Evolutionary conservation across 306 rosid species (phyloP).

Genomic region (Inga leiocalycina): DNA sequence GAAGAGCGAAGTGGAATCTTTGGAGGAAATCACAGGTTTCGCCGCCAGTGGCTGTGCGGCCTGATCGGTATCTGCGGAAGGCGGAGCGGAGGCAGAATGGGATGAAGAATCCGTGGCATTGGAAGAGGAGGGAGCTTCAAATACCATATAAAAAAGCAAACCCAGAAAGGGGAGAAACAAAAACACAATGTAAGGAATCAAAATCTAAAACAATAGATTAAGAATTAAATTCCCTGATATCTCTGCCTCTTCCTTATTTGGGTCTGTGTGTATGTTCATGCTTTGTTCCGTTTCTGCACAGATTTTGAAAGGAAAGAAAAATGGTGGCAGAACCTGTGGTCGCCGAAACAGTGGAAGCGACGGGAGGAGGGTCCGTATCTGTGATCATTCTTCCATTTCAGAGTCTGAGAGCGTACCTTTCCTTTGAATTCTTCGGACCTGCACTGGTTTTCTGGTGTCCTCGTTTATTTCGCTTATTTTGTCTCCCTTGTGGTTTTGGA

Average conservation of each 20-base stretch:
- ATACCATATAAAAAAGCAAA: constrained; percentile 35
- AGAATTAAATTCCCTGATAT: constrained; percentile 17
- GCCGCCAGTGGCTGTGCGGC: constrained; percentile 38
- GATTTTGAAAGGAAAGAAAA: constrained; percentile 39
- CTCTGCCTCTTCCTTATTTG: constrained; percentile 22
- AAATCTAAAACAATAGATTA: constrained; percentile 8
- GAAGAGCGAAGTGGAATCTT: constrained; percentile 60
- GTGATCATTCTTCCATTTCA: constrained; percentile 42
- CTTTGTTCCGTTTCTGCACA: constrained; percentile 27
- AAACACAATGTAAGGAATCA: constrained; percentile 25
- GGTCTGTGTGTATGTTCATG: constrained; percentile 26
- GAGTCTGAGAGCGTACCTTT: not conserved
- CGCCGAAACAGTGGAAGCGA: not conserved
- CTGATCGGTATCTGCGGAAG: constrained; percentile 21
- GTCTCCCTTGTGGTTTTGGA: not conserved
- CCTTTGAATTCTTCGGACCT: constrained; percentile 13
- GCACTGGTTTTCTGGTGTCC: not conserved
- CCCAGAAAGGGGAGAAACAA: constrained; percentile 34
- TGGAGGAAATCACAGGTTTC: constrained; percentile 56
- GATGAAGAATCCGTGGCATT: not conserved
- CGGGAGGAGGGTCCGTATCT: constrained; percentile 18
- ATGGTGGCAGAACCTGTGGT: not conserved
- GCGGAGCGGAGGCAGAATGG: not conserved
- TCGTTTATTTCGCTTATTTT: not conserved
- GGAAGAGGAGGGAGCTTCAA: constrained; percentile 7